phyloP scores from a whole-genome alignment of 331 rosid species.

The Rosa hybrid region DNA sequence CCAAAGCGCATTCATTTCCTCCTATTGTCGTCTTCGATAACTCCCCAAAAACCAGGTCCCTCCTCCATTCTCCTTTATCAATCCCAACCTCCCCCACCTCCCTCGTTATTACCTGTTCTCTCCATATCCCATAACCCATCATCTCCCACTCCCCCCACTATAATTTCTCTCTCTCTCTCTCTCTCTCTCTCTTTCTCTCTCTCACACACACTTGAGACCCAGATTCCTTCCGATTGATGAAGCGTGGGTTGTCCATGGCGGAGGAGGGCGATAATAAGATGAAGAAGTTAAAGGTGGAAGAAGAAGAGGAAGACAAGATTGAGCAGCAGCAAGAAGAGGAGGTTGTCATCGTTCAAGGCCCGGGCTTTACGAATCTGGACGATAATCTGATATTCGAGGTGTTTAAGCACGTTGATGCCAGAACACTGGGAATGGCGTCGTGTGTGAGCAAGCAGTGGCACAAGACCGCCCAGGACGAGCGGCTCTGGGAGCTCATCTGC shows the following conservation, averaged over 20 bases:
- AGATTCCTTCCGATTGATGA: slow-evolving; percentile 41
- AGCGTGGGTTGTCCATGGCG: slow-evolving; percentile 43
- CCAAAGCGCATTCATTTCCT: slow-evolving; percentile 72
- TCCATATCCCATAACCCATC: neutral
- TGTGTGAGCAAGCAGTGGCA: slow-evolving; percentile 96
- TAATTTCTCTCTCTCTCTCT: neutral
- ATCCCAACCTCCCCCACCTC: slow-evolving; percentile 24
- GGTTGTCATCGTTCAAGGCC: neutral
- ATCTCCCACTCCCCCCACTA: neutral
- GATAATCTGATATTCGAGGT: slow-evolving; percentile 85
- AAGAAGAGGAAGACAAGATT: neutral
- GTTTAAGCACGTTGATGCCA: slow-evolving; percentile 80
- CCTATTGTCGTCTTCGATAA: slow-evolving; percentile 77
- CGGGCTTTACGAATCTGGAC: slow-evolving; percentile 50
- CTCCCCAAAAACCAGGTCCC: slow-evolving; percentile 45
- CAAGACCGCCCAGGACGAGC: slow-evolving; percentile 82
- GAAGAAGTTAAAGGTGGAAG: slow-evolving; percentile 48
- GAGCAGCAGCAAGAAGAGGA: slow-evolving; percentile 3
- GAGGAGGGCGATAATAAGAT: slow-evolving; percentile 38
- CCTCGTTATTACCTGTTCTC: neutral
- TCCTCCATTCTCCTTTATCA: slow-evolving; percentile 25
- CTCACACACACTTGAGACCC: neutral
- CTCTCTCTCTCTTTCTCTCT: neutral
- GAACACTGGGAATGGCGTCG: slow-evolving; percentile 66
- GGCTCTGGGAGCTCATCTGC: slow-evolving; percentile 98